These are phyloP conservation scores for Magnusiomyces clavatus DNA, from an alignment of 1,139 yeast genomes.

Conservation along the genomic window DNA sequence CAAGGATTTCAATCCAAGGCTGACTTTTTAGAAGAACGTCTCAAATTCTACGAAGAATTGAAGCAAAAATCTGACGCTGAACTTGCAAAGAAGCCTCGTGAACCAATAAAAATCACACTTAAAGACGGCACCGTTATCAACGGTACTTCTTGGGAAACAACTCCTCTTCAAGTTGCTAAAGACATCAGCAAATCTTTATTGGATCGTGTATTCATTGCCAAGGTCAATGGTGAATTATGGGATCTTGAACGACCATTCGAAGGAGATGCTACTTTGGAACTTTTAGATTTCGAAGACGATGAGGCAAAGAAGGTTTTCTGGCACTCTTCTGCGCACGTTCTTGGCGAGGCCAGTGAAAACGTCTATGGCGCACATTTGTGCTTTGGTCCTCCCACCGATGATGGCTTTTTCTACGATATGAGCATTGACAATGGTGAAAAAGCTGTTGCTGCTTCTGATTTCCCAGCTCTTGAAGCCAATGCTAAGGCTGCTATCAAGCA, in stretches of 20 bases:
- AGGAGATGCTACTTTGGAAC: constrained; percentile 59
- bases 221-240: constrained; percentile 88
- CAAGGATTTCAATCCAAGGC: constrained; percentile 57
- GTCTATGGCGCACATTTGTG: constrained; percentile 90
- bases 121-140: constrained; percentile 77
- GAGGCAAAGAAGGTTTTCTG: constrained; percentile 96
- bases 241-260: constrained; percentile 94
- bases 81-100: constrained; percentile 53
- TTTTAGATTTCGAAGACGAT: constrained; percentile 69
- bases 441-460: constrained; percentile 76
- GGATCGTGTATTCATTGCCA: constrained; percentile 85
- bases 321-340: constrained; percentile 98
- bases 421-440: constrained; percentile 71
- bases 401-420: constrained; percentile 97
- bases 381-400: constrained; percentile 95
- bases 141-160: constrained; percentile 82
- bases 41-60: constrained; percentile 69
- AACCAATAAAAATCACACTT: constrained; percentile 67
- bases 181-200: constrained; percentile 79
- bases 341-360: constrained; percentile 98
- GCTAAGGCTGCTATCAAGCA: constrained; percentile 91
- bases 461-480: constrained; percentile 74
- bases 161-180: constrained; percentile 80
- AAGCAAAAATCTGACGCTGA: constrained; percentile 71
- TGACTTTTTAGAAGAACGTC: constrained; percentile 69